Conservation (phyloP, 176 grass and related monocot species). For the Rhynchospora breviuscula region DNA sequence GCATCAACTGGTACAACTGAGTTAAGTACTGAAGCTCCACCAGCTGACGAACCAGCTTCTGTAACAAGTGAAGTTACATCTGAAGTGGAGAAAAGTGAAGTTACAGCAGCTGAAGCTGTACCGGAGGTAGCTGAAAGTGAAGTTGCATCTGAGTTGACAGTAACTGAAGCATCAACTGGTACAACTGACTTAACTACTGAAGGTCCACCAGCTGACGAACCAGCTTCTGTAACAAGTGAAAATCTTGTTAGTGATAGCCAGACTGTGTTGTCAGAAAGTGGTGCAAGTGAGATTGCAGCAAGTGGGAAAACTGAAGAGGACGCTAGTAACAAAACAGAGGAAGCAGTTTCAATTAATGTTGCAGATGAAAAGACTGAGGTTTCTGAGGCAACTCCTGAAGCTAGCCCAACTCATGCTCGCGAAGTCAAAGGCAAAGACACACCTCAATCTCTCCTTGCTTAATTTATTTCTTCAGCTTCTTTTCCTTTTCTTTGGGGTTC, state of each 20-base stretch:
- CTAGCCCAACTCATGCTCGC: not conserved
- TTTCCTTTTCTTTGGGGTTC: not conserved
- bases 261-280: not conserved
- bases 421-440: constrained; percentile 24
- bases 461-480: constrained; percentile 1
- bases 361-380: not conserved
- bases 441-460: constrained; percentile 7
- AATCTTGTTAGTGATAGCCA: not conserved
- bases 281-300: not conserved
- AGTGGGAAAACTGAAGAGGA: not conserved
- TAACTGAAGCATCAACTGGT: not conserved
- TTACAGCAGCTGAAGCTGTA: not conserved
- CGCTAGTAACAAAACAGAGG: not conserved
- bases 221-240: not conserved
- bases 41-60: not conserved
- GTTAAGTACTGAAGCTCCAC: not conserved
- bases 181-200: not conserved
- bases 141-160: not conserved
- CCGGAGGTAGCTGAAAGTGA: not conserved
- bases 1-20: not conserved
- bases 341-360: not conserved
- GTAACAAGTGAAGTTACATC: not conserved
- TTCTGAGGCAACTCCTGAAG: constrained; percentile 7
- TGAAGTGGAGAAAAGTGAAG: constrained; percentile 12
- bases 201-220: not conserved